Evolutionary conservation across 768 basidiomycete species (phyloP).

Genomic region (Steccherinum ochraceum): DNA sequence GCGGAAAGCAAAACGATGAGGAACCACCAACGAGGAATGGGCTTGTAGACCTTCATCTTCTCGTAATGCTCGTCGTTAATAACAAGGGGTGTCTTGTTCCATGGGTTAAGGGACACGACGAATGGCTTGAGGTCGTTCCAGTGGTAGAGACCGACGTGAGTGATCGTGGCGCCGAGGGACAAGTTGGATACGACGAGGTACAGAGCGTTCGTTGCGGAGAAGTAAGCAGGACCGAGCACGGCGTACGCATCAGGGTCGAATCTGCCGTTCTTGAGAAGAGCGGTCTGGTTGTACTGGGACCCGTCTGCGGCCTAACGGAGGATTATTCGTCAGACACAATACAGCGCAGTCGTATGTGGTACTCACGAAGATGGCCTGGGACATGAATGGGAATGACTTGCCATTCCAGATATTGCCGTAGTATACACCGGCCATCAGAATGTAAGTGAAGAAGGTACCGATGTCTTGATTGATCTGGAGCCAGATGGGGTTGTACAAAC

Average conservation of each 20-base stretch:
- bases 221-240: conserved; percentile 28
- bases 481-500: conserved; percentile 27
- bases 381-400: conserved; percentile 53
- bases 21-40: conserved; percentile 51
- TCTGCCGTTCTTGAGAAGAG: conserved; percentile 39
- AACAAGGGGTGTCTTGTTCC: conserved; percentile 22
- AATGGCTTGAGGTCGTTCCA: conserved; percentile 29
- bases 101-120: conserved; percentile 27
- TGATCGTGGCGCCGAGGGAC: conserved; percentile 26
- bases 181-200: conserved; percentile 29
- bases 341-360: no score
- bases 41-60: conserved; percentile 44
- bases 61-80: conserved; percentile 37
- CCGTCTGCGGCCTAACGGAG: conserved; percentile 16
- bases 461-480: conserved; percentile 18
- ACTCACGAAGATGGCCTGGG: conserved; percentile 24
- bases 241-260: conserved; percentile 22
- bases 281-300: conserved; percentile 33
- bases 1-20: conserved; percentile 34
- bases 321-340: neutral
- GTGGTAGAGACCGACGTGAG: conserved; percentile 31
- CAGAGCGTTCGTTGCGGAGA: conserved; percentile 30
- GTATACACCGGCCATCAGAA: conserved; percentile 24
- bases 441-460: conserved; percentile 27
- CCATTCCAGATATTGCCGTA: conserved; percentile 49